Evolutionary conservation across 2,329 filamentous ascomycete species (phyloP), one percentile per base, ranked within the genome.

Genomic region (Xylaria sp.): DNA sequence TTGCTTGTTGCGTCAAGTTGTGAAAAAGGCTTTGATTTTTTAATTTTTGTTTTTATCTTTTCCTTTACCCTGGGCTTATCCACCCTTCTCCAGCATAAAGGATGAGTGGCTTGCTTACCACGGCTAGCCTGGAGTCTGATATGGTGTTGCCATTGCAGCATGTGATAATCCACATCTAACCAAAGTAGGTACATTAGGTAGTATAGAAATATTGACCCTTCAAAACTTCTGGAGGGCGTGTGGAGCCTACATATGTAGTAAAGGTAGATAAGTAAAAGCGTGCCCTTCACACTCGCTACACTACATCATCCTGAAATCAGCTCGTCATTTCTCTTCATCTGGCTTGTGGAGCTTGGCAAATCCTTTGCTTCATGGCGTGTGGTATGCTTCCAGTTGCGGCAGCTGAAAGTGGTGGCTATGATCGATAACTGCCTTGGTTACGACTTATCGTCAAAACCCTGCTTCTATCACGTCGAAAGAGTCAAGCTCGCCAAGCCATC

Each of bases 301-400:
- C 28, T 66, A 54, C 67, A 59, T 69, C 67, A 62, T 62, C 20
- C 36, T 62, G 51, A 58, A 46, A 62, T 58, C 62, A 58, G 20
- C n/a, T 46, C 52, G 18, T 25, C 36, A 15, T 48, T 23, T 62
- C 28, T n/a, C 12, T 49, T 33, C 5, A 9, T 20, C 23, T 36
- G 52, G 20, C 20, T 55, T 48, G 10, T 59, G 7, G 3, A 41
- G 12, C 5, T 28, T 6, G 48, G 23, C 18, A 6, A 12, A 46
- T 39, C 28, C 28, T 60, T 20, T 51, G 10, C 18, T 61, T 51
- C 28, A 18, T 41, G 31, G 28, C 33, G 43, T 46, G 12, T 6
- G 10, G 58, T 52, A 15, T 20, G 36, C 43, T 31, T 56, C 46
- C 28, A 7, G n/a, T 49, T 20, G 31, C 33, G 12, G 46, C 43